Conservation (phyloP, 306 rosid species). For the Aeschynomene evenia region DNA sequence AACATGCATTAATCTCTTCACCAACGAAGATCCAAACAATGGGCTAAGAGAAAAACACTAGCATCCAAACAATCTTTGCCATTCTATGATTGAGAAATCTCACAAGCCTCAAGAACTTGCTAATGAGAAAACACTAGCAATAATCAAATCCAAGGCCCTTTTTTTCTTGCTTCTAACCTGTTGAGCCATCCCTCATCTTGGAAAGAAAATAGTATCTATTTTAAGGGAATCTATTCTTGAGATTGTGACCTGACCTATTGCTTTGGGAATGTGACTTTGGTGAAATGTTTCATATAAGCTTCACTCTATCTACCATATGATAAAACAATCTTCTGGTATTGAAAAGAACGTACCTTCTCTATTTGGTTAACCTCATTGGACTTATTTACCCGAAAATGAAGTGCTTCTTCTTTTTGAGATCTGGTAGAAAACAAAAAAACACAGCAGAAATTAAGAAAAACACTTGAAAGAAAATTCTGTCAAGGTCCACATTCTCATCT, state of each 20-base stretch:
- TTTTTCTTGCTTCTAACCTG: neutral
- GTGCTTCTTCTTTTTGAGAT: conserved; percentile 87
- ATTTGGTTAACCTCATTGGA: conserved; percentile 66
- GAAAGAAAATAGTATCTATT: neutral
- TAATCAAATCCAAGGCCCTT: neutral
- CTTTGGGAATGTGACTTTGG: neutral
- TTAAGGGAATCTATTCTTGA: neutral
- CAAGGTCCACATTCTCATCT: conserved; percentile 21
- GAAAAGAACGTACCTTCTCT: conserved; percentile 69
- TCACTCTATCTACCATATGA: conserved; percentile 7
- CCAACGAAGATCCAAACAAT: too few relatives aligned
- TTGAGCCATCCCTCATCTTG: neutral
- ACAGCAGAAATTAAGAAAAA: neutral
- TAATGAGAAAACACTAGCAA: neutral
- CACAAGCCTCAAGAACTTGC: neutral
- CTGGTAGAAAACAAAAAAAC: conserved; percentile 45
- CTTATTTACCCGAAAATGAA: conserved; percentile 66
- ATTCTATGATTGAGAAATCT: neutral
- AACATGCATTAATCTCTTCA: neutral
- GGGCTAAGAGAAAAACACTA: too few relatives aligned
- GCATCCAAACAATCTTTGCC: too few relatives aligned
- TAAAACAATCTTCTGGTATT: conserved; percentile 19
- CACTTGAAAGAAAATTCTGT: neutral
- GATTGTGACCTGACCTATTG: neutral
- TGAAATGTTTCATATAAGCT: conserved; percentile 8